Evolutionary conservation across 129 eudicot species (phyloP).

Genomic region (Mikania micrantha): DNA sequence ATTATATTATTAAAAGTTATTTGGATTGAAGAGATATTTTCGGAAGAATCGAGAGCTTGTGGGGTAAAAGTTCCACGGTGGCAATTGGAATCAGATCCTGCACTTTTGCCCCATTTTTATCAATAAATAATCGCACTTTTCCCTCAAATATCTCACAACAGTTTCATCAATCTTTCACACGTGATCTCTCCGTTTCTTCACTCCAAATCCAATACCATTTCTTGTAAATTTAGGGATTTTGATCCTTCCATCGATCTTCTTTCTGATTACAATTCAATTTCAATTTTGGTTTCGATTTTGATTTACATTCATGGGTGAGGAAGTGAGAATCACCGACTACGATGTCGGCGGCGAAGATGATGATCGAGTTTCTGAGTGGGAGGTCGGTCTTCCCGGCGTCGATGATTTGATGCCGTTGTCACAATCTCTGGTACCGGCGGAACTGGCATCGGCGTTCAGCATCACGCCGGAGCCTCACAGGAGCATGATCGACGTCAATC

Average conservation of each 20-base stretch:
- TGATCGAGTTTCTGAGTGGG: constrained; percentile 72
- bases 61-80: constrained; percentile 23
- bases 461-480: constrained; percentile 70
- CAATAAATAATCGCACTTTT: constrained; percentile 21
- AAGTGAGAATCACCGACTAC: constrained; percentile 34
- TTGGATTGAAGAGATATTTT: constrained; percentile 14
- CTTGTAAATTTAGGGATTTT: background rate
- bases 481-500: constrained; percentile 58
- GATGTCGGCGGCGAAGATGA: constrained; percentile 20
- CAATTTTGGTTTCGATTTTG: background rate
- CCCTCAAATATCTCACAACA: constrained; percentile 17
- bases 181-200: constrained; percentile 16
- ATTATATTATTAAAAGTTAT: too few relatives aligned
- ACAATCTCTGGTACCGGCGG: constrained; percentile 61
- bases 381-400: constrained; percentile 56
- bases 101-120: constrained; percentile 32
- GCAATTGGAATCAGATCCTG: constrained; percentile 37
- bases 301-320: constrained; percentile 22
- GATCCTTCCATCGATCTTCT: constrained; percentile 3
- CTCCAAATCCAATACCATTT: constrained; percentile 6
- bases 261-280: too few relatives aligned
- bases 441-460: constrained; percentile 72
- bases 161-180: background rate
- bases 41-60: constrained; percentile 26
- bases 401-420: constrained; percentile 70